These are phyloP conservation scores for Pholiota molesta DNA, from an alignment of 768 basidiomycete species.

Conservation along the genomic window DNA sequence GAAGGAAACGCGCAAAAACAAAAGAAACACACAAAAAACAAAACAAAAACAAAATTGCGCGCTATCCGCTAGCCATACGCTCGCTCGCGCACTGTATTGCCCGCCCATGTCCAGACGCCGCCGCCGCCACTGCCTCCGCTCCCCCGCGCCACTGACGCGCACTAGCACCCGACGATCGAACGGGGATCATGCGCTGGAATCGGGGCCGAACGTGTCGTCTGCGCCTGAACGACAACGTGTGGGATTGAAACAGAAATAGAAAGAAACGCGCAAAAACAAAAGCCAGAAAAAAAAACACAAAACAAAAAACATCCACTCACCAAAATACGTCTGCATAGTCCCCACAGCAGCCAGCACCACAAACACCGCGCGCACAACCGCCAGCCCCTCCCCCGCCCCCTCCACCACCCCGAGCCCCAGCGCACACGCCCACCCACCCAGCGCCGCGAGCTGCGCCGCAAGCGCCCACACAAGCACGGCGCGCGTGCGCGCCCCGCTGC, in stretches of 20 bases:
- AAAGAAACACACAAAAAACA: slow-evolving; percentile 11
- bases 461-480: not conserved
- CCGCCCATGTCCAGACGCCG: too few relatives aligned
- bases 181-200: too few relatives aligned
- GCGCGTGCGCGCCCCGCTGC: not conserved
- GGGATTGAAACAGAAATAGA: not conserved
- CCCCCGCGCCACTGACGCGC: too few relatives aligned
- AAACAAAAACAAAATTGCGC: not conserved
- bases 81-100: too few relatives aligned
- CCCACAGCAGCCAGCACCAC: slow-evolving; percentile 26
- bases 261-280: not conserved
- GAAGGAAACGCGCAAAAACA: not conserved
- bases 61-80: not conserved
- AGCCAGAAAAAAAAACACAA: slow-evolving; percentile 10
- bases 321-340: slow-evolving; percentile 29
- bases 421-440: not conserved
- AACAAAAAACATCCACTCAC: slow-evolving; percentile 21
- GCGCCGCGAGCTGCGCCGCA: not conserved
- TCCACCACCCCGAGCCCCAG: not conserved
- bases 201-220: too few relatives aligned
- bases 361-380: slow-evolving; percentile 23
- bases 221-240: not conserved
- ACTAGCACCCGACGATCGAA: too few relatives aligned
- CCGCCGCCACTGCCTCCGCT: too few relatives aligned
- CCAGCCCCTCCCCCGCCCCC: slow-evolving; percentile 6